Evolutionary conservation across 768 basidiomycete species (phyloP).

Genomic region (Nidularia sp.): DNA sequence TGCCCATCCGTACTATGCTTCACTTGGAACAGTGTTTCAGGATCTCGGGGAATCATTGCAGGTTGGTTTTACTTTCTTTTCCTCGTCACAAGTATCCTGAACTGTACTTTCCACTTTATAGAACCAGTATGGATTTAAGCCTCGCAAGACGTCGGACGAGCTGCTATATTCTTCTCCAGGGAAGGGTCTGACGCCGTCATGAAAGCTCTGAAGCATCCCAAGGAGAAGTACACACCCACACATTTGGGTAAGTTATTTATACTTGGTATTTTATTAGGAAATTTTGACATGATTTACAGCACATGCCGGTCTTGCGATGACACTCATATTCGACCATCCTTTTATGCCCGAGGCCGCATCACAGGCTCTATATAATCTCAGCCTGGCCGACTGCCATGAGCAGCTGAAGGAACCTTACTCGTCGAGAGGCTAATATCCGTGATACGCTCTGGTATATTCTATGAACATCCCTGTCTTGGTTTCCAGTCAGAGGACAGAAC

Average conservation of each 20-base stretch:
- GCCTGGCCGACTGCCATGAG: constrained; percentile 14
- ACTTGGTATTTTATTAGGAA: neutral
- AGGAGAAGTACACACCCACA: neutral
- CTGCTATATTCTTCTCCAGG: neutral
- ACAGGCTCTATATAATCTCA: constrained; percentile 8
- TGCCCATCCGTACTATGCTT: neutral
- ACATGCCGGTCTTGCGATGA: neutral
- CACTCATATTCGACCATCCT: neutral
- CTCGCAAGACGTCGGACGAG: neutral
- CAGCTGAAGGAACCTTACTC: constrained; percentile 10
- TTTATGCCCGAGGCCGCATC: neutral
- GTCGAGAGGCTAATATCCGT: constrained; percentile 9
- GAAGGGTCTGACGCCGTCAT: neutral
- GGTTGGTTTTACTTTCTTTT: neutral
- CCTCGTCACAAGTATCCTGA: neutral
- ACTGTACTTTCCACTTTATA: neutral
- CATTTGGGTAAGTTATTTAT: neutral
- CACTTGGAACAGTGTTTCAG: neutral
- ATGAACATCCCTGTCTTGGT: constrained; percentile 11
- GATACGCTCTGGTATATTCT: constrained; percentile 12
- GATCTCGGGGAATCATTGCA: neutral
- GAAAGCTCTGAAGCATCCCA: neutral
- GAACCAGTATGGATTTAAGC: neutral
- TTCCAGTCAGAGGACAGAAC: constrained; percentile 6
- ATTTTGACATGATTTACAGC: neutral